Base-by-base conservation (phyloP, 2,329 filamentous ascomycete species). In the Xylariaceae sp. region DNA sequence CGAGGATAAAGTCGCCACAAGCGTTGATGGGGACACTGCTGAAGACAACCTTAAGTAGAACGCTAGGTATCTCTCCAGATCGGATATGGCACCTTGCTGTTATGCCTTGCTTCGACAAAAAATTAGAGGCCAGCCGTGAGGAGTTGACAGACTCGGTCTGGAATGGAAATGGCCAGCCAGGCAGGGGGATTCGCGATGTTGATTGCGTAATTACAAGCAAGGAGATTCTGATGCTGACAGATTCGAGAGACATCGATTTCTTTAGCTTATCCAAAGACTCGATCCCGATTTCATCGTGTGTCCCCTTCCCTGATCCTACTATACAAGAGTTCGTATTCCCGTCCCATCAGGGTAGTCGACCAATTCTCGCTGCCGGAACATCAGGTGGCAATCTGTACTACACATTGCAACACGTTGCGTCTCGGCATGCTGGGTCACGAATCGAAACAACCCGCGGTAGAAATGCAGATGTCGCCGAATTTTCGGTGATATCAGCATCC, bases 41-140 rank as follows among this genome's bases (percentile, higher is more conserved):
- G 53, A 99, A 99, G 75, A 94, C 92, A 0, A 85, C 90, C 0
- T 77, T 99, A 31, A 92, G 89, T 73, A 86, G 85, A 64, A 82
- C 79, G 49, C 82, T 93, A 60, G 85, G 85, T 29, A 86, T 97
- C 45, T 75, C 88, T 1, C 89, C 92, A 0, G 87, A 88, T 61
- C 86, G 87, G 65, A 92, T 99, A 71, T 99, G 94, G 91, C 94
- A 98, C 74, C 76, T 98, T 50, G 92, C 94, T 11, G 82, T 99
- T 41, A 99, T 99, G 95, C 95, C 95, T 17, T 99, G 95, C 74
- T 98, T 99, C 73, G 95, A 99, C 74, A 99, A 99, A 80, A 99
- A 99, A 75, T 83, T 99, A 24, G 95, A 99, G 76, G 95, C 95
- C 6, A 96, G 92, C 66, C 87, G 95, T 50, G 89, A 92, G 73